phyloP scores from a whole-genome alignment of 768 basidiomycete genomes.

The Boletus tomentosulus region DNA sequence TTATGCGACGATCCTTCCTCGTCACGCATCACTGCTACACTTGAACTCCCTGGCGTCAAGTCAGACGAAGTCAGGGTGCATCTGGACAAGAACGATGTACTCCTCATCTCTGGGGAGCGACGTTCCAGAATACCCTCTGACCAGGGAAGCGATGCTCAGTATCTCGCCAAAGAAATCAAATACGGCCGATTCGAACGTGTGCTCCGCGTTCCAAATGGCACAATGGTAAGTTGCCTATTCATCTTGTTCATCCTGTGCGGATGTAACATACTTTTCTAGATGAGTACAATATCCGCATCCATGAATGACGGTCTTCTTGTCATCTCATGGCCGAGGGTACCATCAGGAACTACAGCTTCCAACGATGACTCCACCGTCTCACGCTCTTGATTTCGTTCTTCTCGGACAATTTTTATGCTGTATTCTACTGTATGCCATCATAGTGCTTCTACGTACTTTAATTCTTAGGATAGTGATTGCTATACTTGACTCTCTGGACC shows the following conservation, averaged over 20 bases:
- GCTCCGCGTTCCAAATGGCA: conserved; percentile 34
- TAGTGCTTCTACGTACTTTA: conserved; percentile 1
- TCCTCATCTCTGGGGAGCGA: conserved; percentile 37
- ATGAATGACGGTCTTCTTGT: conserved; percentile 38
- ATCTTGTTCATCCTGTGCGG: not conserved
- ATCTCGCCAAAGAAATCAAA: conserved; percentile 36
- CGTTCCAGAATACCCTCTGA: conserved; percentile 10
- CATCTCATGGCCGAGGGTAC: conserved; percentile 36
- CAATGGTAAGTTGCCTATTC: conserved; percentile 26
- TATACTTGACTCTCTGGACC: not conserved
- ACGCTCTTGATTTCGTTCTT: conserved; percentile 1
- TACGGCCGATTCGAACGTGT: conserved; percentile 38
- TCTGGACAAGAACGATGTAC: conserved; percentile 25
- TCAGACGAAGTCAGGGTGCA: conserved; percentile 33
- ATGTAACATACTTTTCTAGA: conserved; percentile 17
- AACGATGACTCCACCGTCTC: not conserved
- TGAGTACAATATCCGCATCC: conserved; percentile 36
- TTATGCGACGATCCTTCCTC: conserved; percentile 35
- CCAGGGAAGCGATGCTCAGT: conserved; percentile 18
- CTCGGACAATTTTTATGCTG: not conserved
- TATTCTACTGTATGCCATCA: conserved; percentile 5
- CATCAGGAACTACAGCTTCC: conserved; percentile 15
- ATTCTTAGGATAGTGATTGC: conserved; percentile 7
- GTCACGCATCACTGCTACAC: conserved; percentile 30
- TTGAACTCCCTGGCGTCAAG: conserved; percentile 40